A percentile compares a stretch with the other conserved stretches of the same genome.
Evolutionary conservation across 225 moss, liverwort and hornwort species (phyloP).

Genomic region (Polytrichum formosum): DNA sequence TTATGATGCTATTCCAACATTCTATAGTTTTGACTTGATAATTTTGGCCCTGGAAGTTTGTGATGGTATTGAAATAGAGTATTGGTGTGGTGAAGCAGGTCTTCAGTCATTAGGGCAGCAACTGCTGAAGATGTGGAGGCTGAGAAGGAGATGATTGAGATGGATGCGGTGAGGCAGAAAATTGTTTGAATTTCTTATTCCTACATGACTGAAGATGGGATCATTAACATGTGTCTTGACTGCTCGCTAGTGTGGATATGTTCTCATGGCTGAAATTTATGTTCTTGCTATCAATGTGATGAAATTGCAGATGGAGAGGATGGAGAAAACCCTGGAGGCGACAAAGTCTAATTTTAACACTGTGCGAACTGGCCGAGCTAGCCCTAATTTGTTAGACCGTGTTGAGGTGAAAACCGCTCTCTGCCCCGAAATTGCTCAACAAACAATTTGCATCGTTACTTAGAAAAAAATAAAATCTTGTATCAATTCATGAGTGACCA

Average conservation of each 20-base stretch:
- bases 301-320: slow-evolving; percentile 78
- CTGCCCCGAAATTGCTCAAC: background rate
- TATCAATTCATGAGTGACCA: no score
- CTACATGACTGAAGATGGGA: no score
- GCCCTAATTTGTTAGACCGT: slow-evolving; percentile 79
- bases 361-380: slow-evolving; percentile 89
- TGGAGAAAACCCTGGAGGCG: slow-evolving; percentile 86
- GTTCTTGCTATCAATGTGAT: background rate
- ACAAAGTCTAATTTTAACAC: slow-evolving; percentile 77
- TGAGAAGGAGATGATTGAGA: slow-evolving; percentile 86
- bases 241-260: no score
- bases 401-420: slow-evolving; percentile 59
- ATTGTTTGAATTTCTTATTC: background rate
- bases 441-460: no score
- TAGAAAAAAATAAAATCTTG: no score
- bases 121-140: slow-evolving; percentile 82
- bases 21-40: no score
- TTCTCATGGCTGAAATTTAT: no score
- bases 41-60: no score
- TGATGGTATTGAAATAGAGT: background rate
- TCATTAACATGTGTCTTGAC: no score
- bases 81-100: slow-evolving; percentile 31
- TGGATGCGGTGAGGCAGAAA: slow-evolving; percentile 62
- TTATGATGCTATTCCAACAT: no score
- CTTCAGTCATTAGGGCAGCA: slow-evolving; percentile 48